phyloP scores from a whole-genome alignment of 139 green algal species.

The Chlorella sp. region DNA sequence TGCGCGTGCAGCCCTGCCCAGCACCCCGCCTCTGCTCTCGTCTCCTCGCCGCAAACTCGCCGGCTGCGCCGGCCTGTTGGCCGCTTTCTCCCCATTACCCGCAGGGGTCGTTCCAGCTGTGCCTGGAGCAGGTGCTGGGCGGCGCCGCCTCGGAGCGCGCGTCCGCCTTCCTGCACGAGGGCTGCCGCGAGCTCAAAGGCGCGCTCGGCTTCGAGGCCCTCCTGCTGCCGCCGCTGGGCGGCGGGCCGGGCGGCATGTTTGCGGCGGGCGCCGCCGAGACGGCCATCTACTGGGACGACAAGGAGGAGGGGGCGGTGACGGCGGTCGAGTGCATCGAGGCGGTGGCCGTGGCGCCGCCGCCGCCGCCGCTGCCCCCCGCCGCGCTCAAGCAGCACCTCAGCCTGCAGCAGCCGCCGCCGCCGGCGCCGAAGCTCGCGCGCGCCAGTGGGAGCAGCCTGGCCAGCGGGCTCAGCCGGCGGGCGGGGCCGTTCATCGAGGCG shows the following conservation, averaged over 20 bases:
- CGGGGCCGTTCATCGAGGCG: too few species aligned
- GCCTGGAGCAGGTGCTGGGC: conserved; percentile 30
- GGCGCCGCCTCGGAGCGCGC: conserved; percentile 5
- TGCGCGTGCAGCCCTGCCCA: too few species aligned
- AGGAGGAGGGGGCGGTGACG: background rate
- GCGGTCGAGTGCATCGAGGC: conserved; percentile 6
- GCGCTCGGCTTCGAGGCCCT: conserved; percentile 44
- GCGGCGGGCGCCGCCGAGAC: background rate
- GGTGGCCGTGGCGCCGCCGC: background rate
- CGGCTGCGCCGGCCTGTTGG: too few species aligned
- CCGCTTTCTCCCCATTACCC: too few species aligned
- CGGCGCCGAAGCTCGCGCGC: too few species aligned
- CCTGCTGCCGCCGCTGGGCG: conserved; percentile 53
- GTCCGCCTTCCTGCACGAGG: conserved; percentile 41
- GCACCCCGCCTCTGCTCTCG: too few species aligned
- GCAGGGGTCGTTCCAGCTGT: conserved; percentile 56
- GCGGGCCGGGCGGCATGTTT: background rate
- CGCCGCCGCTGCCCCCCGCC: too few species aligned
- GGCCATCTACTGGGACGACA: conserved; percentile 25
- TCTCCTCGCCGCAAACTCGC: too few species aligned
- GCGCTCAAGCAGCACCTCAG: too few species aligned
- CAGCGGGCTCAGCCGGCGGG: too few species aligned
- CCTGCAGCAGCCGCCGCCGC: too few species aligned
- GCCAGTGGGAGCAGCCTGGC: too few species aligned
- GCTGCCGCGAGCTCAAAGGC: conserved; percentile 37